Base-by-base conservation (phyloP, 106 monocot genomes). In the Dioscorea alata region DNA sequence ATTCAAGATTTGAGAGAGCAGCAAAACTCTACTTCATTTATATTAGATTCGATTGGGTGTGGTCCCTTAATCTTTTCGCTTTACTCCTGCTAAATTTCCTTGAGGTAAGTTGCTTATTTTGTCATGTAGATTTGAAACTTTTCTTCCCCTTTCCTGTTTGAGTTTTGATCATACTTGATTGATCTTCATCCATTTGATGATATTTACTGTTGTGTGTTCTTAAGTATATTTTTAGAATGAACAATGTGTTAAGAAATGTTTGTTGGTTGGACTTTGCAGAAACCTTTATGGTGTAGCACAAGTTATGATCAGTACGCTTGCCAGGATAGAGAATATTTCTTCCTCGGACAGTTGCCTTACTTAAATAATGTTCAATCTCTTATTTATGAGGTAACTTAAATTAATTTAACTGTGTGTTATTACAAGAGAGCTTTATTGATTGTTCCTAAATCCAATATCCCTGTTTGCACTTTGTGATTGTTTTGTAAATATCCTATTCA, bases 1-100 rank as follows among this genome's bases (percentile, higher is more conserved):
- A 82, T 66, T 59, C 23, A 25, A 86, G 73, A 56, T 97, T 92
- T 77, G 92, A 83, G 25, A 75, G 69, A 71, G 86, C 76, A 25
- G 80, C 80, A 64, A 92, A 79, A 71, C 81, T 84, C 76, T 97
- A 97, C 67, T 97, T 92, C 61, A 73, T 87, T 25, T 92, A 85
- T 65, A 78, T 86, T 49, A 78, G 81, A 15, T 75, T 89, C 50
- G 82, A 97, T 72, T 74, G 78, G 32, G 66, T 97, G 23, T 97
- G 97, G 89, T 85, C 97, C 32, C 76, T 97, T 56, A 97, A 97
- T 77, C 82, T 97, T 49, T 83, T 89, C 76, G 89, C 92, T 9
- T 75, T 97, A 56, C 20, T 97, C 57, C 23, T 89, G 8, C 83
- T 97, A 23, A 97, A 85, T 76, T 97, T 97, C 73, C 74, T 97